phyloP scores from a whole-genome alignment of 805 yeast genomes.

The Yarrowia osloensis region DNA sequence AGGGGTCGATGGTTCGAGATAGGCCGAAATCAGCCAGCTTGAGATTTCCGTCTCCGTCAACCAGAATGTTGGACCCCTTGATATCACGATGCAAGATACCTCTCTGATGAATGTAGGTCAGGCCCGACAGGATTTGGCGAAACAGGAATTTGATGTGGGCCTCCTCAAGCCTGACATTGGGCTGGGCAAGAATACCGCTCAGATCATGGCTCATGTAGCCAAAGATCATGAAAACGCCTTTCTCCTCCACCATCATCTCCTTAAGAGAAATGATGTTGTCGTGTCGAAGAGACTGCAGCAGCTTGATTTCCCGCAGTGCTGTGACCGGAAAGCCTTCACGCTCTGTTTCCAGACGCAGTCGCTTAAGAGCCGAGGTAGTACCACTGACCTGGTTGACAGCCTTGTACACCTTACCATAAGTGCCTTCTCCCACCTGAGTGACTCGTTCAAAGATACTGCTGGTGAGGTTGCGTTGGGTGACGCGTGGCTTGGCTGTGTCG shows the following conservation, averaged over 20 bases:
- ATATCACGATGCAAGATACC: constrained; percentile 82
- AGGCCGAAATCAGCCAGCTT: constrained; percentile 96
- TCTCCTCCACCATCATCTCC: constrained; percentile 85
- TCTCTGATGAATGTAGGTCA: constrained; percentile 71
- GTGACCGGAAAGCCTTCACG: constrained; percentile 96
- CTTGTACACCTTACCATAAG: constrained; percentile 94
- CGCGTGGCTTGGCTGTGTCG: not conserved
- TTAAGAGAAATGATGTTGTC: constrained; percentile 74
- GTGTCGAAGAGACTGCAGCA: constrained; percentile 81
- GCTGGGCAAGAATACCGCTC: constrained; percentile 81
- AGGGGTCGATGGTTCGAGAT: constrained; percentile 53
- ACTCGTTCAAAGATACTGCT: constrained; percentile 61
- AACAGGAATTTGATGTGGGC: constrained; percentile 79
- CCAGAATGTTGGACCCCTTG: constrained; percentile 87
- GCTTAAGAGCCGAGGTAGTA: constrained; percentile 80
- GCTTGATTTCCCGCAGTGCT: constrained; percentile 85
- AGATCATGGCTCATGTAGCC: constrained; percentile 93
- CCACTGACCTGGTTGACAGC: constrained; percentile 71
- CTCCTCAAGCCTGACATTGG: constrained; percentile 60
- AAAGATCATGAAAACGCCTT: constrained; percentile 81
- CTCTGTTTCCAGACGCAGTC: constrained; percentile 79
- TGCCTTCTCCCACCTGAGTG: constrained; percentile 97
- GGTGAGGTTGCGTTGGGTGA: not conserved
- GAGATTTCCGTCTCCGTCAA: constrained; percentile 70
- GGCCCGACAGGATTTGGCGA: constrained; percentile 73